Evolutionary conservation across 2,329 filamentous ascomycete genomes (phyloP), one percentile per base, ranked within the genome.

Genomic region (Cryphonectria radicalis): DNA sequence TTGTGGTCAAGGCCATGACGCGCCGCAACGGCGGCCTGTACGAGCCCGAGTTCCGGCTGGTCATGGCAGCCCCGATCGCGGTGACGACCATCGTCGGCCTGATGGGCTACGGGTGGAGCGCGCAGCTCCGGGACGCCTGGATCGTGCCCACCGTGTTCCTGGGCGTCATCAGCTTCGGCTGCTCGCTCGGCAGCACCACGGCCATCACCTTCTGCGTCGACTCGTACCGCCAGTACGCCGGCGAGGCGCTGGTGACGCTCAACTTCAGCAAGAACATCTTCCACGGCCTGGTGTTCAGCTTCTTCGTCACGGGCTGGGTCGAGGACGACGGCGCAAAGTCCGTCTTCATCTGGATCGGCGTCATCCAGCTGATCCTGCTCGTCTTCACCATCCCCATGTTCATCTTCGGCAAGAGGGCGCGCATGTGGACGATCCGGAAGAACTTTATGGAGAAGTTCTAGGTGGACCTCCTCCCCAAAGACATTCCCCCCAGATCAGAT

Each of bases 81-180:
- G 77, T 98, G 68, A 90, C 90, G 4, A 98, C 95, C 0, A 89
- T 91, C 1, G 89, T 95, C 43, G 96, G 96, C 0, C 87, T 98
- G 22, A 97, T 98, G 90, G 95, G 94, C 2, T 98, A 96, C 77
- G 95, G 95, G n/a, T 98, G 95, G 96, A 94, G 92, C 13, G 93
- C 92, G 0, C 81, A 93, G 73, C 87, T 91, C 70, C 85, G 85
- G 35, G 90, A 98, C 77, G 85, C 87, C 32, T 98, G 93, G 93
- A 97, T 97, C 67, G 93, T 97, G 0, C 96, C 96, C 0, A 98
- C 95, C 0, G 79, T 97, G 4, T 98, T 98, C 82, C 98, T 98
- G 75, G 95, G 95, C 8, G 80, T 98, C 64, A 90, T 97, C 43
- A 96, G 93, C 0, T 98, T 98, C 77, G 96, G 95, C 0, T 98